Evolutionary conservation across 179 eudicot genomes (phyloP).

Genomic region (Nepenthes alata): DNA sequence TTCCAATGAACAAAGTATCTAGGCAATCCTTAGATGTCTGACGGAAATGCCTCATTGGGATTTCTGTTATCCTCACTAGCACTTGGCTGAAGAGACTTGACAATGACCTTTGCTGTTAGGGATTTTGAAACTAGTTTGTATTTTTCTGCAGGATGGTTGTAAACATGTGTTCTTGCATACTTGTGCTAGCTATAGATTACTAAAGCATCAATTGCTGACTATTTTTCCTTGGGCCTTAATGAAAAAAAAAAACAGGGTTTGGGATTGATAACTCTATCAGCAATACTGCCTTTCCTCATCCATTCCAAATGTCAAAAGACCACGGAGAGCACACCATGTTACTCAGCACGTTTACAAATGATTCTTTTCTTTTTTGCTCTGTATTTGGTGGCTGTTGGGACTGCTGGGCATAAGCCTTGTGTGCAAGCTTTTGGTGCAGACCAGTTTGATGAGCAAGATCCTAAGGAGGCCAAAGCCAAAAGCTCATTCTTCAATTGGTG

Average conservation of each 20-base stretch:
- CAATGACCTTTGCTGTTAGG: no score
- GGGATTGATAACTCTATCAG: slow-evolving; percentile 48
- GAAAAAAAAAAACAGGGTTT: slow-evolving; percentile 29
- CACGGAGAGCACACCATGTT: slow-evolving; percentile 4
- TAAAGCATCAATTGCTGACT: no score
- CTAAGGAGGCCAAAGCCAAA: slow-evolving; percentile 42
- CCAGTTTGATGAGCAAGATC: slow-evolving; percentile 55
- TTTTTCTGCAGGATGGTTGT: no score
- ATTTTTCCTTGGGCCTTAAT: no score
- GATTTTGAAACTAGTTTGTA: not conserved
- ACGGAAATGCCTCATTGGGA: no score
- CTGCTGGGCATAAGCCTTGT: slow-evolving; percentile 71
- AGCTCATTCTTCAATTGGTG: slow-evolving; percentile 91
- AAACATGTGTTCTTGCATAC: not conserved
- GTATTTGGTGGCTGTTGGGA: slow-evolving; percentile 34
- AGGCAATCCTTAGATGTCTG: no score
- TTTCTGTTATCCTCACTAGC: no score
- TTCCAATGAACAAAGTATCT: no score
- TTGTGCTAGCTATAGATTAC: not conserved
- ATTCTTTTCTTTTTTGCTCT: slow-evolving; percentile 19
- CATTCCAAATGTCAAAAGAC: slow-evolving; percentile 15
- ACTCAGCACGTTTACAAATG: slow-evolving; percentile 26
- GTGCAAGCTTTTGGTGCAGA: slow-evolving; percentile 80
- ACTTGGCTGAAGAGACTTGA: no score
- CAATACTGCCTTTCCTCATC: slow-evolving; percentile 23